phyloP scores from a whole-genome alignment of 163 green algal species.

The Trebouxiophyceae sp. region DNA sequence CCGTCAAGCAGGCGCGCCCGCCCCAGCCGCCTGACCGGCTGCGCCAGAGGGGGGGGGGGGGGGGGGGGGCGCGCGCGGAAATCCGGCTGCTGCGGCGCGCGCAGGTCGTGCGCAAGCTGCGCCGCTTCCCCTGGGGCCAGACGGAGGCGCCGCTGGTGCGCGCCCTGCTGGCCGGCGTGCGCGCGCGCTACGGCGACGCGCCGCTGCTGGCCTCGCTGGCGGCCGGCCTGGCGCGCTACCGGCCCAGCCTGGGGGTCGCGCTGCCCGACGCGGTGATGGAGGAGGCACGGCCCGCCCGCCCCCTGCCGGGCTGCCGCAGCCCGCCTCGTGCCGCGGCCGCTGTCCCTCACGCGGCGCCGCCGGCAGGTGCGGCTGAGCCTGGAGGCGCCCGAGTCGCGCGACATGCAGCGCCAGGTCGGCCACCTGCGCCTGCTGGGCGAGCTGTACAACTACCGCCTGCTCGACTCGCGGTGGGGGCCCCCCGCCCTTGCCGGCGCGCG shows the following conservation, averaged over 20 bases:
- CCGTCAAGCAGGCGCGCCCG: conserved; percentile 24
- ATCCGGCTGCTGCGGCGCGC: too few species aligned
- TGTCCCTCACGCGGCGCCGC: too few species aligned
- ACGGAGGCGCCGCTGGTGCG: conserved; percentile 71
- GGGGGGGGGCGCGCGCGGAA: too few species aligned
- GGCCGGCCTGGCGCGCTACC: conserved; percentile 65
- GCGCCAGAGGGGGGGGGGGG: neutral
- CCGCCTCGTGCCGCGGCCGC: too few species aligned
- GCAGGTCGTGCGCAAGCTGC: conserved; percentile 74
- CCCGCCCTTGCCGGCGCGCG: too few species aligned
- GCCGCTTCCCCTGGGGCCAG: conserved; percentile 73
- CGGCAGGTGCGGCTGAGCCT: conserved; percentile 40
- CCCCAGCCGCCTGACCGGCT: neutral
- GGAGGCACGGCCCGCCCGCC: too few species aligned
- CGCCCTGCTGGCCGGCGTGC: conserved; percentile 55
- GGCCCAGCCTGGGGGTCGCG: conserved; percentile 54
- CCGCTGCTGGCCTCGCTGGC: conserved; percentile 66
- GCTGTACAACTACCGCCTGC: conserved; percentile 87
- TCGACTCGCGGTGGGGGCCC: conserved; percentile 37
- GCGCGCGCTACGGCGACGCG: conserved; percentile 56
- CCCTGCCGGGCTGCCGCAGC: too few species aligned
- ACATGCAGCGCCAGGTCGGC: conserved; percentile 74
- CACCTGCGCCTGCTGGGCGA: conserved; percentile 81
- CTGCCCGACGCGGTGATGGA: conserved; percentile 76
- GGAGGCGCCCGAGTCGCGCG: conserved; percentile 38